Evolutionary conservation across 2,329 filamentous ascomycete genomes (phyloP).

Genomic region (Nigrograna mackinnonii): DNA sequence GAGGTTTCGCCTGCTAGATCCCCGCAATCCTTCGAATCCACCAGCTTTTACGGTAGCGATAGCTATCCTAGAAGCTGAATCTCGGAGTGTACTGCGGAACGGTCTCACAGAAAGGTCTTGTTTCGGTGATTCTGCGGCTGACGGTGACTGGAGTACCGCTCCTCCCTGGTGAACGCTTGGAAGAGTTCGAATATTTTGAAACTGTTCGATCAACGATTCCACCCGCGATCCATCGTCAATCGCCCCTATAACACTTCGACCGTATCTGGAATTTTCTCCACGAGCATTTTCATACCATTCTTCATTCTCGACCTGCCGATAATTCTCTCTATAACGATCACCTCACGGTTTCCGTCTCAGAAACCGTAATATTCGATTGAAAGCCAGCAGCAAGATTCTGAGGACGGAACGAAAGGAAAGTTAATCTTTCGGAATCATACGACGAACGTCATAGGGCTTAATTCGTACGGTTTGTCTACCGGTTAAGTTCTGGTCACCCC

Average conservation of each 20-base stretch:
- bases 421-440: slow-evolving; percentile 32
- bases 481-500: slow-evolving; percentile 44
- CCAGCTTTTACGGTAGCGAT: slow-evolving; percentile 37
- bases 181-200: slow-evolving; percentile 35
- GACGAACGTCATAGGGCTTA: slow-evolving; percentile 35
- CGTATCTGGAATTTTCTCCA: slow-evolving; percentile 8
- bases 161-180: slow-evolving; percentile 36
- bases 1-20: slow-evolving; percentile 43
- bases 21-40: slow-evolving; percentile 35
- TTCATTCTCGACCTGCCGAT: slow-evolving; percentile 9
- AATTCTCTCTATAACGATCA: not conserved
- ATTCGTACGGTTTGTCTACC: slow-evolving; percentile 43
- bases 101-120: slow-evolving; percentile 42
- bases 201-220: slow-evolving; percentile 31
- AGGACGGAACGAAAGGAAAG: slow-evolving; percentile 23
- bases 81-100: slow-evolving; percentile 41
- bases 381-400: slow-evolving; percentile 17
- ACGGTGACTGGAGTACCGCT: slow-evolving; percentile 48
- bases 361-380: slow-evolving; percentile 16
- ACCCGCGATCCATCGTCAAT: slow-evolving; percentile 32
- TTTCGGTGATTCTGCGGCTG: slow-evolving; percentile 48
- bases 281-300: not conserved
- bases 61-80: slow-evolving; percentile 37
- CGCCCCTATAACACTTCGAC: slow-evolving; percentile 18
- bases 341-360: slow-evolving; percentile 1